Evolutionary conservation across 208 protist genomes (phyloP).

Genomic region (Crithidia bombi): DNA sequence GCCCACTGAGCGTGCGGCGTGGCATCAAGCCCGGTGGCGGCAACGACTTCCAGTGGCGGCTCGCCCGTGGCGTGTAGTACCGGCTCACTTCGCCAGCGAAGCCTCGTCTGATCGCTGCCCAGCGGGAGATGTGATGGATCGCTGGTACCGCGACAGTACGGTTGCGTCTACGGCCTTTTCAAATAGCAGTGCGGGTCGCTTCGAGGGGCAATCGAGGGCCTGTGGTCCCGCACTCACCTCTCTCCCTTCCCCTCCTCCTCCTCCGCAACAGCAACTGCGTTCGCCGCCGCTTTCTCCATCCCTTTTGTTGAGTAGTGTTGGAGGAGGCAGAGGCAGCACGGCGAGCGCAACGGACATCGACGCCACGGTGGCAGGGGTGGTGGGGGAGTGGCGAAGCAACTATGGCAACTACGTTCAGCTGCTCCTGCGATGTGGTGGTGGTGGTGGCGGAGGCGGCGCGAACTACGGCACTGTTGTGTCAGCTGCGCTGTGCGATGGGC

Average conservation of each 20-base stretch:
- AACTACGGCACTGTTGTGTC: neutral
- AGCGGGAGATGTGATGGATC: constrained; percentile 8
- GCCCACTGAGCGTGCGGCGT: constrained; percentile 22
- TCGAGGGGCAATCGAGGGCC: neutral
- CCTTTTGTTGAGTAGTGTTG: neutral
- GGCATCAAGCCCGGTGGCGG: constrained; percentile 40
- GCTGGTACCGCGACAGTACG: constrained; percentile 35
- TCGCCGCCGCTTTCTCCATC: neutral
- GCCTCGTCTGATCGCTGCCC: neutral
- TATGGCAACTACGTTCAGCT: constrained; percentile 36
- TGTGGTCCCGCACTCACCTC: neutral
- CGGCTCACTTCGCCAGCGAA: constrained; percentile 11
- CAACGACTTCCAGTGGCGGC: constrained; percentile 20
- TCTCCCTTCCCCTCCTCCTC: neutral
- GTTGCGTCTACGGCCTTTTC: neutral
- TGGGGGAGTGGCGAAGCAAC: constrained; percentile 27
- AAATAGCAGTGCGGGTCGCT: neutral
- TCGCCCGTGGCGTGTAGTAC: constrained; percentile 23
- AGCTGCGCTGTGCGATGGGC: constrained; percentile 5
- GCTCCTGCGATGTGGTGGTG: constrained; percentile 16
- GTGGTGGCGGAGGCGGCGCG: neutral
- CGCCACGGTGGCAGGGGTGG: constrained; percentile 20
- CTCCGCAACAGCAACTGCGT: neutral
- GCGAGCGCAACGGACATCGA: constrained; percentile 10
- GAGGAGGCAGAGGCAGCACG: neutral